Evolutionary conservation across 805 yeast species (phyloP), one percentile per base, ranked within the genome.

Genomic region (Clavispora phyllophila): DNA sequence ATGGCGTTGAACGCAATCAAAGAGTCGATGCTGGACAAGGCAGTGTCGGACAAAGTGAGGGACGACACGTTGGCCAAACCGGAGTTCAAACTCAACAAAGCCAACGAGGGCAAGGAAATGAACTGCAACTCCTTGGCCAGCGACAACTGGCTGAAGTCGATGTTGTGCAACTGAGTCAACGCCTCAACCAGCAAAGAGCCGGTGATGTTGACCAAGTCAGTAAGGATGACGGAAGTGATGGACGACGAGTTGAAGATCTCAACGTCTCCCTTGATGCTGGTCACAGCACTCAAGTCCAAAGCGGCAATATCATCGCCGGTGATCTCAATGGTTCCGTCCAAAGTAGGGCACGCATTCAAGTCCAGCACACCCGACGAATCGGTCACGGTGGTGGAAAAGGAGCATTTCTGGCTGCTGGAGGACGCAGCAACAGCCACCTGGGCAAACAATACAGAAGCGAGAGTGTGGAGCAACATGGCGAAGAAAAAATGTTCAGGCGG

Each of bases 71-170:
- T 59, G 31, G 65, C 54, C 47, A 69, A 50, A 43, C 71, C 72
- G 17, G 54, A 53, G 51, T 65, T 64, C 47, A 68, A 51, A 54
- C 64, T 66, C 35, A 69, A 55, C 40, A 53, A 43, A 19, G 73
- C 65, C 38, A 70, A 62, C 18, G 73, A 64, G 34, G 75, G 74
- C 56, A 70, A 65, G 7, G 72, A 65, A 34, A 67, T 53, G 44
- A 70, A 64, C 31, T 60, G 52, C 50, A 70, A 62, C 42, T 58
- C 52, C 36, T 57, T 48, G 29, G 62, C 63, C 36, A 56, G 48
- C 19, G 55, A 41, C 53, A 70, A 65, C 17, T 53, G 36, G 27
- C 65, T 46, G 36, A 69, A 60, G 52, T 68, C 69, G 47, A 69
- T 56, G 45, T 54, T 52, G 49, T 57, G 62, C 52, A 69, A 61